Conservation (phyloP, 495 filamentous ascomycete genomes). For the Recurvomyces mirabilis region DNA sequence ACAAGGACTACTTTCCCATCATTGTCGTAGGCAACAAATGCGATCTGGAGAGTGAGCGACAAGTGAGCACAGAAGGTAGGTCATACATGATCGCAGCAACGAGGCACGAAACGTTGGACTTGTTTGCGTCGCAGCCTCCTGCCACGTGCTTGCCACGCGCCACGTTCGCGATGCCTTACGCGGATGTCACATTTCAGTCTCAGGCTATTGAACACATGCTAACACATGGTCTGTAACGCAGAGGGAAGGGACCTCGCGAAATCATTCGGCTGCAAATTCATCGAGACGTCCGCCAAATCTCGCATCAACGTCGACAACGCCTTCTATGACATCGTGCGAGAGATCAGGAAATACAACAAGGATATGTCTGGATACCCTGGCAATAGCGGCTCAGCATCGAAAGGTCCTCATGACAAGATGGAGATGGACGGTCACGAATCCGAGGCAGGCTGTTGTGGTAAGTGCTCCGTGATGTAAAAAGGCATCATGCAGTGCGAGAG, state of each 20-base stretch:
- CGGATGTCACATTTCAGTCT: background rate
- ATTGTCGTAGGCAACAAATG: constrained; percentile 99
- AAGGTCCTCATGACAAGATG: constrained; percentile 58
- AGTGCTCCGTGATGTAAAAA: constrained; percentile 77
- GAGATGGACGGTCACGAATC: constrained; percentile 60
- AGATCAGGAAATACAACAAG: constrained; percentile 95
- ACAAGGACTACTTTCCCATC: constrained; percentile 98
- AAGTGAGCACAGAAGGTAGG: constrained; percentile 83
- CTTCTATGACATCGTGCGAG: constrained; percentile 94
- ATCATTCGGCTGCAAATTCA: constrained; percentile 90
- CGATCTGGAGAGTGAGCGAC: constrained; percentile 84
- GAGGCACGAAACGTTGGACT: background rate
- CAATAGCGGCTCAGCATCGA: constrained; percentile 43
- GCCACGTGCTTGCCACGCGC: constrained; percentile 5
- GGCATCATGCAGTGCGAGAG: too few relatives aligned
- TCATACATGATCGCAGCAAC: constrained; percentile 9
- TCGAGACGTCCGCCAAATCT: constrained; percentile 97
- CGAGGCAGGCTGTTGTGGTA: constrained; percentile 71
- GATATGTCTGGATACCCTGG: constrained; percentile 82
- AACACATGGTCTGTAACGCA: constrained; percentile 36
- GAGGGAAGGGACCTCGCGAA: constrained; percentile 81
- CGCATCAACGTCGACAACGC: constrained; percentile 96
- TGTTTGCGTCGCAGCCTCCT: background rate
- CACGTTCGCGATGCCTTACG: background rate
- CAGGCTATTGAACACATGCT: constrained; percentile 1